phyloP scores from a whole-genome alignment of 306 rosid species.

The Dalbergia oliveri region DNA sequence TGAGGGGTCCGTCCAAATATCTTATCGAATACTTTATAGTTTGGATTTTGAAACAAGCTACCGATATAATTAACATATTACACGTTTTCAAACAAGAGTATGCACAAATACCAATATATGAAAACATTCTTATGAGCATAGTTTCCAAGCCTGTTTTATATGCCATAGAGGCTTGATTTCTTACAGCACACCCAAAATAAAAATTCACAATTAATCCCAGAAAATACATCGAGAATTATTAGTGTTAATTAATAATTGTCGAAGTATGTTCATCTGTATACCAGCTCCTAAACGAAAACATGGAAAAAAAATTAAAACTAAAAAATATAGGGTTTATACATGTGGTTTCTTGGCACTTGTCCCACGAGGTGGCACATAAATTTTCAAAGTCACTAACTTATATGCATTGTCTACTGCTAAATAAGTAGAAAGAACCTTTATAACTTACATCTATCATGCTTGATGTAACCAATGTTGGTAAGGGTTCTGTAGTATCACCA shows the following conservation, averaged over 20 bases:
- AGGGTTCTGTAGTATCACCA: conserved; percentile 81
- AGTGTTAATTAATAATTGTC: not conserved
- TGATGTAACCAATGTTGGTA: conserved; percentile 68
- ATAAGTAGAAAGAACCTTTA: conserved; percentile 28
- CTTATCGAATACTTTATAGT: conserved; percentile 3
- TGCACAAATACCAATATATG: too few relatives aligned
- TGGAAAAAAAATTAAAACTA: not conserved
- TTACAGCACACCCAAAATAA: too few relatives aligned
- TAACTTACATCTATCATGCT: conserved; percentile 68
- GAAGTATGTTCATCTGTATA: not conserved
- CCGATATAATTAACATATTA: conserved; percentile 6
- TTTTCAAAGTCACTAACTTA: conserved; percentile 13
- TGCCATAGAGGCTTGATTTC: too few relatives aligned
- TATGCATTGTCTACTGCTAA: not conserved
- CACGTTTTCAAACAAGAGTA: not conserved
- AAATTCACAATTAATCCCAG: too few relatives aligned
- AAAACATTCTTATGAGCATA: too few relatives aligned
- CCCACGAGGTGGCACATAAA: not conserved
- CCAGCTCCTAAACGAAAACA: not conserved
- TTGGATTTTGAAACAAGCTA: not conserved
- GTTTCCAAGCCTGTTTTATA: not conserved
- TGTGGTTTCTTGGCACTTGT: not conserved
- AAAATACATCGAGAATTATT: not conserved
- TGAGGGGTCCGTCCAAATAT: not conserved
- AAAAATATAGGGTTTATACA: too few relatives aligned